Conservation (phyloP, 495 filamentous ascomycete species). For the Schizothecium vesticola region DNA sequence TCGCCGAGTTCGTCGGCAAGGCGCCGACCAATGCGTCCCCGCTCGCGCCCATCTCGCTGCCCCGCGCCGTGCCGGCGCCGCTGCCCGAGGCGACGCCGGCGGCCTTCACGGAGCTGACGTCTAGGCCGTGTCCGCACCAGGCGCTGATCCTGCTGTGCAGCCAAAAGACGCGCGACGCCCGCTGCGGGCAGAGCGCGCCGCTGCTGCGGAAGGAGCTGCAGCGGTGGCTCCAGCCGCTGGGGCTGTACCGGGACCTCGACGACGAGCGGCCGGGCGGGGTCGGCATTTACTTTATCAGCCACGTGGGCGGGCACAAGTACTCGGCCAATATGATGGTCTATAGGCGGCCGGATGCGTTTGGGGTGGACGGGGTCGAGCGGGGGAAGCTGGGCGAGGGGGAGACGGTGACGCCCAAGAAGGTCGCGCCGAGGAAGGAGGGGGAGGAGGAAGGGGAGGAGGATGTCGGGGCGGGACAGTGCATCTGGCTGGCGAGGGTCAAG, state of each 20-base stretch:
- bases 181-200: conserved; percentile 89
- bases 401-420: conserved; percentile 16
- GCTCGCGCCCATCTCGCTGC: conserved; percentile 40
- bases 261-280: conserved; percentile 86
- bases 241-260: conserved; percentile 78
- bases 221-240: conserved; percentile 77
- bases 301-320: conserved; percentile 94
- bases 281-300: conserved; percentile 91
- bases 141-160: conserved; percentile 90
- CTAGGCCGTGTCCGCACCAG: conserved; percentile 70
- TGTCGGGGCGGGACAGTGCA: conserved; percentile 73
- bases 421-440: conserved; percentile 9
- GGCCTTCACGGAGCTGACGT: conserved; percentile 46
- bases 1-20: conserved; percentile 63
- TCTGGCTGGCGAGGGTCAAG: conserved; percentile 84
- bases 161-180: conserved; percentile 85
- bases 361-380: conserved; percentile 41
- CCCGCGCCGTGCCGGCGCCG: conserved; percentile 51
- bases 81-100: conserved; percentile 30
- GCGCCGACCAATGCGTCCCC: conserved; percentile 72
- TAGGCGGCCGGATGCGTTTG: conserved; percentile 57
- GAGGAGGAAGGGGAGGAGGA: conserved; percentile 32
- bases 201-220: conserved; percentile 82
- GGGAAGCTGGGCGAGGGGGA: conserved; percentile 32
- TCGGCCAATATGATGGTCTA: conserved; percentile 90